Percentiles rank a stretch among this genome's conserved stretches.
Evolutionary conservation across 163 green algal species (phyloP).

Genomic region (Dunaliella salina): DNA sequence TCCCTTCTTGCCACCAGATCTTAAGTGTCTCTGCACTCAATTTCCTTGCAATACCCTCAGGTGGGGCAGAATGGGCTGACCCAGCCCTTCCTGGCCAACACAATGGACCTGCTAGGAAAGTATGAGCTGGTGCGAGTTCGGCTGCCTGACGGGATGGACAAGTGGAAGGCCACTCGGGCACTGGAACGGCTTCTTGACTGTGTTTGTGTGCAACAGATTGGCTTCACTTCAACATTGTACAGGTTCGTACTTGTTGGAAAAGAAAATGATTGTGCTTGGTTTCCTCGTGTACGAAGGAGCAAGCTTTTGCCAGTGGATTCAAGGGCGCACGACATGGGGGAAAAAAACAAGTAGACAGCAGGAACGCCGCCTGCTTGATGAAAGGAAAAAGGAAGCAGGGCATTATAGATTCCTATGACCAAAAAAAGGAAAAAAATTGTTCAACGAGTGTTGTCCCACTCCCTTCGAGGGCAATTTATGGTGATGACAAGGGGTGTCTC

Average conservation of each 20-base stretch:
- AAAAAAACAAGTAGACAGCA: no score
- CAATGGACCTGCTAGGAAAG: constrained; percentile 33
- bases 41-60: not conserved
- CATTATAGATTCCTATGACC: no score
- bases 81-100: constrained; percentile 25
- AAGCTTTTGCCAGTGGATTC: no score
- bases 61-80: constrained; percentile 46
- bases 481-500: no score
- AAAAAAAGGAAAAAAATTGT: no score
- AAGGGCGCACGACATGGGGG: no score
- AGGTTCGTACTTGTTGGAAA: constrained; percentile 9
- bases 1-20: no score
- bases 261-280: not conserved
- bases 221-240: constrained; percentile 52
- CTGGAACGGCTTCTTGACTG: constrained; percentile 41
- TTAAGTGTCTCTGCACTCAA: not conserved
- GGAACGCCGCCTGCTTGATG: no score
- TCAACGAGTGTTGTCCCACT: no score
- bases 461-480: no score
- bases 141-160: constrained; percentile 43
- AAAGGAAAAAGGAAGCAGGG: no score
- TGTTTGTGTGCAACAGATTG: constrained; percentile 42
- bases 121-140: constrained; percentile 43
- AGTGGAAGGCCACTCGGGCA: constrained; percentile 15
- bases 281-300: no score